A percentile compares a stretch with the other conserved stretches of the same genome.
phyloP scores from a whole-genome alignment of 2,329 filamentous ascomycete genomes.

The Amesomyces nigricolor region DNA sequence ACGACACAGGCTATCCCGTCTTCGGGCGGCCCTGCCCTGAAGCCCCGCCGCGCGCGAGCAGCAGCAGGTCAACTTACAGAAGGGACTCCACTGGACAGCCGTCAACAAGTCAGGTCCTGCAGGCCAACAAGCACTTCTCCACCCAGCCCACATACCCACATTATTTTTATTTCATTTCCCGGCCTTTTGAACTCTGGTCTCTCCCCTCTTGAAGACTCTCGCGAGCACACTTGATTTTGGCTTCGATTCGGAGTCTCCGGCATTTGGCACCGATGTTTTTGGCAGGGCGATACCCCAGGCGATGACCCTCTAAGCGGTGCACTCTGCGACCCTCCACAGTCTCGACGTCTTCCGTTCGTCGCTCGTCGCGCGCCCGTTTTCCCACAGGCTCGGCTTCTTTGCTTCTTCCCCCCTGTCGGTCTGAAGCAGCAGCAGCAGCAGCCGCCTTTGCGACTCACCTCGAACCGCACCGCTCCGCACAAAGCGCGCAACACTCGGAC shows the following conservation, averaged over 20 bases:
- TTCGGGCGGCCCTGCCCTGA: conserved; percentile 16
- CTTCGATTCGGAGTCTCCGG: conserved; percentile 26
- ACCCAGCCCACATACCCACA: conserved; percentile 31
- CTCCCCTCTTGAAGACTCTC: conserved; percentile 1
- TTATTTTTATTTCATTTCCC: conserved; percentile 22
- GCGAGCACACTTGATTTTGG: conserved; percentile 7
- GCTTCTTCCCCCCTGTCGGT: conserved; percentile 14
- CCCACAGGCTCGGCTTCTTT: background rate
- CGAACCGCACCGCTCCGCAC: conserved; percentile 5
- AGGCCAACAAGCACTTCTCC: conserved; percentile 25
- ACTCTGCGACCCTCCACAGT: conserved; percentile 23
- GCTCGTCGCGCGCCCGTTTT: conserved; percentile 4
- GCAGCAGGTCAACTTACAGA: conserved; percentile 18
- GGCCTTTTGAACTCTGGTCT: background rate
- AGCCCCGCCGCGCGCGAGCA: background rate
- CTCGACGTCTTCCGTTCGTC: conserved; percentile 3
- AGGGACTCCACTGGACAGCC: conserved; percentile 14
- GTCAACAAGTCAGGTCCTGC: conserved; percentile 2
- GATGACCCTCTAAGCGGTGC: conserved; percentile 28
- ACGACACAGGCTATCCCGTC: conserved; percentile 20
- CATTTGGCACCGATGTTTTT: conserved; percentile 25
- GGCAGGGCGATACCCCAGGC: conserved; percentile 24
- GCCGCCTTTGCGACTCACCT: conserved; percentile 4
- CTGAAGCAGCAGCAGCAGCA: conserved; percentile 19
- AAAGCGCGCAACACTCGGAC: background rate